phyloP scores from a whole-genome alignment of 2,329 filamentous ascomycete genomes.

The Colletotrichum echinochloae region DNA sequence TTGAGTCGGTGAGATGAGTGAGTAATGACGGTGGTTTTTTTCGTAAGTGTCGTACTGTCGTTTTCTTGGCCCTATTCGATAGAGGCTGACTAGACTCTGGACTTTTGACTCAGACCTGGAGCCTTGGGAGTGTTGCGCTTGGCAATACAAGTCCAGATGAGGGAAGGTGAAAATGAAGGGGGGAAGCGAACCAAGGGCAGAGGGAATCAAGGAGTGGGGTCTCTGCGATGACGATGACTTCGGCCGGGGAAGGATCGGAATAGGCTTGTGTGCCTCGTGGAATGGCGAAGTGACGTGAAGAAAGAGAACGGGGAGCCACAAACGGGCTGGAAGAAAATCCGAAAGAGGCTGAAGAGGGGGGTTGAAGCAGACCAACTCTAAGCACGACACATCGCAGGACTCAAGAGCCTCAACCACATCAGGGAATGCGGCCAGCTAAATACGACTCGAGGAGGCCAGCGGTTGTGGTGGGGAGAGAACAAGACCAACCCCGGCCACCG shows the following conservation, averaged over 20 bases:
- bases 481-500: constrained; percentile 12
- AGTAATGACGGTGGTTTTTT: neutral
- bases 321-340: constrained; percentile 25
- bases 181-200: constrained; percentile 1
- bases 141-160: constrained; percentile 16
- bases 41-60: neutral
- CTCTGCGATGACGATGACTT: constrained; percentile 29
- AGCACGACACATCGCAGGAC: constrained; percentile 14
- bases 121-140: constrained; percentile 9
- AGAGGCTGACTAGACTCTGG: constrained; percentile 19
- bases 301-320: constrained; percentile 26
- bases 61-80: constrained; percentile 31
- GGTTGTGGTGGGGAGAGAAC: neutral
- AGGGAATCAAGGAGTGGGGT: constrained; percentile 27
- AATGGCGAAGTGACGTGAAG: constrained; percentile 15
- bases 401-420: constrained; percentile 32
- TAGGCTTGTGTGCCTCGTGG: constrained; percentile 23
- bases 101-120: constrained; percentile 6
- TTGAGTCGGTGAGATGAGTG: constrained; percentile 6
- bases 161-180: constrained; percentile 18
- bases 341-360: constrained; percentile 27
- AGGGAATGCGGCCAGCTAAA: constrained; percentile 41
- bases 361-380: constrained; percentile 14
- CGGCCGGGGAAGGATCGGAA: constrained; percentile 31
- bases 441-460: constrained; percentile 18